Evolutionary conservation across 768 basidiomycete species (phyloP), one percentile per base, ranked within the genome.

Genomic region (Amanita brunnescens): DNA sequence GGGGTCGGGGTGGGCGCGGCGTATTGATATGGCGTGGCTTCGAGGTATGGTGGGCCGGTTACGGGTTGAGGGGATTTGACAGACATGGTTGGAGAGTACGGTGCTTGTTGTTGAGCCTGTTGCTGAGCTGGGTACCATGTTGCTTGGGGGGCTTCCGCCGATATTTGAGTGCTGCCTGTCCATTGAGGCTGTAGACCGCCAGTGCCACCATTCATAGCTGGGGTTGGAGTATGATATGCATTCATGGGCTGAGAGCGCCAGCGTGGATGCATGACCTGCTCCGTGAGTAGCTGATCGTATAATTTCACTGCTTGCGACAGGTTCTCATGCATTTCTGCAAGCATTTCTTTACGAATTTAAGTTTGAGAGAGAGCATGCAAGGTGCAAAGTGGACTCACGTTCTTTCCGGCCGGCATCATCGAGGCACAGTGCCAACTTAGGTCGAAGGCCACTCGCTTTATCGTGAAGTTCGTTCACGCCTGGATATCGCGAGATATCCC

Each of bases 281-380:
- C 79, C 21, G 92, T 92, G 38, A 95, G 70, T 18, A 96, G 71
- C 49, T 85, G 79, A 57, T 97, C 94, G 62, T 97, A 98, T 3
- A 96, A 70, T 62, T 87, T 86, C 40, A 97, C 91, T 0, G 91
- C 92, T 64, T 95, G 81, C 0, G 91, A 88, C 8, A 99, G 67
- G 66, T 97, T 95, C 42, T 87, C 85, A 59, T 97, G 88, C 92
- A 98, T 97, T 44, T 97, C 93, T 6, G 81, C 73, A 32, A 99
- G 71, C 62, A 94, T 75, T 65, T 93, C 93, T 92, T 61, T 5
- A 41, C 40, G 20, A 50, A 20, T 49, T 53, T 42, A 44, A 16
- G 16, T 20, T 29, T 13, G 34, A 54, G 6, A 54, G 6, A 1
- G 51, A 52, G 6, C 42, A 9, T 29, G 1, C 18, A 41, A 44